Conservation (phyloP, 2,329 filamentous ascomycete species). For the Exserohilum rostratum region DNA sequence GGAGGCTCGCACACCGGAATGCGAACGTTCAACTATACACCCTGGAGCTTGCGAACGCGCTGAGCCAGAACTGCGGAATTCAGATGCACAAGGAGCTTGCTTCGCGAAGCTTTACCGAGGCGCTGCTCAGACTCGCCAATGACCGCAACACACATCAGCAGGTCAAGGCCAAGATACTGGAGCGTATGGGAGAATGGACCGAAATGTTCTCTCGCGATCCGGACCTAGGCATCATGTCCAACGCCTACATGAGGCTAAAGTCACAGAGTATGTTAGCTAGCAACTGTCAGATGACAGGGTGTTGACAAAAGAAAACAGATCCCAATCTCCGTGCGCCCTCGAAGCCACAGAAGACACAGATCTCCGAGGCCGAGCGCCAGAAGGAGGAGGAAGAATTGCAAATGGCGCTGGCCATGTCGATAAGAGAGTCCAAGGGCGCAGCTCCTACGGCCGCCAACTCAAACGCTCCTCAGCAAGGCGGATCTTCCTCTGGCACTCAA, state of each 20-base stretch:
- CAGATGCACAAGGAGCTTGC: conserved; percentile 88
- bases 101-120: conserved; percentile 91
- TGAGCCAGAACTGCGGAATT: conserved; percentile 89
- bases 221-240: conserved; percentile 96
- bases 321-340: conserved; percentile 90
- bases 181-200: conserved; percentile 95
- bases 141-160: conserved; percentile 95
- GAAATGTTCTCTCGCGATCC: conserved; percentile 91
- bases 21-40: conserved; percentile 97
- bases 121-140: conserved; percentile 84
- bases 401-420: conserved; percentile 89
- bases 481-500: conserved; percentile 24
- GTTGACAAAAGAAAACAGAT: conserved; percentile 62
- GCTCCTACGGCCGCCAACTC: conserved; percentile 50
- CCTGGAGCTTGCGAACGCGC: conserved; percentile 84
- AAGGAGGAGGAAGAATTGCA: conserved; percentile 98
- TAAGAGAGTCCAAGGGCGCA: conserved; percentile 76
- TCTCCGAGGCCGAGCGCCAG: conserved; percentile 86
- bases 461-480: conserved; percentile 48
- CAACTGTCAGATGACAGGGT: not conserved
- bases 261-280: conserved; percentile 57
- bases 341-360: conserved; percentile 88
- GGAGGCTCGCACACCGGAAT: conserved; percentile 88
- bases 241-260: conserved; percentile 89
- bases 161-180: conserved; percentile 95